A percentile compares a stretch with the other conserved stretches of the same genome.
These are phyloP conservation scores for Oryza glaberrima DNA, from an alignment of 176 grass and related monocot genomes.

Conservation along the genomic window DNA sequence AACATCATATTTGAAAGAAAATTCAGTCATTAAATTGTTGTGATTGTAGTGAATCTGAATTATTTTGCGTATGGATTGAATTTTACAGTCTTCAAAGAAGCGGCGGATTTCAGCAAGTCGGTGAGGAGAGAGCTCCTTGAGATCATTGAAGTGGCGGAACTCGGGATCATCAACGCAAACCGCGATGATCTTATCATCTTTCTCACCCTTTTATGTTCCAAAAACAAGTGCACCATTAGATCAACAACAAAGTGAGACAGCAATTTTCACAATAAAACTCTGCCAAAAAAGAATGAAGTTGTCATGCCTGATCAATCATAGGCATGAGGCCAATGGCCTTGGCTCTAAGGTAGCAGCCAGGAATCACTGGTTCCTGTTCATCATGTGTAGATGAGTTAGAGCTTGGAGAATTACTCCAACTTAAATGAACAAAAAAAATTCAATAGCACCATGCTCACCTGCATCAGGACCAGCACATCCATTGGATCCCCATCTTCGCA, in stretches of 20 bases:
- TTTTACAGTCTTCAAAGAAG: slow-evolving; percentile 65
- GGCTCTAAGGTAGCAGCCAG: slow-evolving; percentile 60
- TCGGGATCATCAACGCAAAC: slow-evolving; percentile 65
- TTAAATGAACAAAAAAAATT: not conserved
- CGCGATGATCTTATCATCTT: slow-evolving; percentile 69
- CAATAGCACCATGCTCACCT: slow-evolving; percentile 25
- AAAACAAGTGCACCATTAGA: slow-evolving; percentile 28
- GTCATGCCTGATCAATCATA: slow-evolving; percentile 64
- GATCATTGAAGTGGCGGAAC: slow-evolving; percentile 55
- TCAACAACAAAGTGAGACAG: not conserved
- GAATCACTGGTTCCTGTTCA: slow-evolving; percentile 53
- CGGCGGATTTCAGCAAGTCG: slow-evolving; percentile 65
- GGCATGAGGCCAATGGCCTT: slow-evolving; percentile 70
- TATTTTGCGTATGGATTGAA: not conserved
- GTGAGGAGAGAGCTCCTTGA: slow-evolving; percentile 60
- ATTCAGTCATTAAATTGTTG: not conserved
- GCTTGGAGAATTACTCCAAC: not conserved
- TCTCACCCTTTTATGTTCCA: slow-evolving; percentile 53
- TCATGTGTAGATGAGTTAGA: slow-evolving; percentile 7
- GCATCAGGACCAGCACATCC: slow-evolving; percentile 64
- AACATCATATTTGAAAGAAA: not conserved
- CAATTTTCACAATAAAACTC: no score
- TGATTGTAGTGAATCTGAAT: not conserved
- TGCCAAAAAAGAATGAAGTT: not conserved
- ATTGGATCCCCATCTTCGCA: slow-evolving; percentile 60